Base-by-base conservation (phyloP, 2,329 filamentous ascomycete species). In the Colletotrichum brevisporum region DNA sequence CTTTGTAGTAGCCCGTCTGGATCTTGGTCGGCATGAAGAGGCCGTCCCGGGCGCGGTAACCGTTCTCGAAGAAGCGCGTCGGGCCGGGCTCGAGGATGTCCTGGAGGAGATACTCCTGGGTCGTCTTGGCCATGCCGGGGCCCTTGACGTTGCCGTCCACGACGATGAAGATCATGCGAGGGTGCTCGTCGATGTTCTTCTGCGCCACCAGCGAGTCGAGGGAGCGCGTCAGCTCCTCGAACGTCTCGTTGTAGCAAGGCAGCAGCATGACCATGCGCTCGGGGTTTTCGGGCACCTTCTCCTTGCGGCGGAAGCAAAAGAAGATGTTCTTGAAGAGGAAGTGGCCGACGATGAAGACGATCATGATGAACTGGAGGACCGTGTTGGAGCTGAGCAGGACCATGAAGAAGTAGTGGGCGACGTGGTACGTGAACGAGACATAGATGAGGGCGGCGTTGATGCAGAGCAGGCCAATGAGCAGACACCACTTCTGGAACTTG, bases 171-270 rank as follows among this genome's bases (percentile, higher is more conserved):
- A 86, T 84, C 31, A 81, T 76, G 10, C 80, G 76, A 12, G 80
- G 78, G 59, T 86, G 82, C 3, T 78, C 69, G 0, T 79, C 78
- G 21, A 86, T 81, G 3, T 80, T 77, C 66, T 80, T 78, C 70
- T 86, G 84, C 0, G 77, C 76, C 5, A 84, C 78, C 4, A 86
- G 74, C 3, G 84, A 86, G 65, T 85, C 82, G 0, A 86, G 78
- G 0, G 83, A 85, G 2, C 79, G 77, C 4, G 75, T 78, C 26
- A 84, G 74, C 69, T 86, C 84, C 5, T 84, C 76, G 6, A 76
- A 73, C 0, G 82, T 84, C 71, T 86, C 83, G 71, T 85, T 86
- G 74, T 86, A 86, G 74, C 84, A 86, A 1, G 84, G 83, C 5
- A 86, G 76, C 39, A 85, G 73, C 36, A 84, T 71, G 2, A 85